Percentiles rank a stretch among this genome's conserved stretches.
Evolutionary conservation across 2,329 filamentous ascomycete species (phyloP).

Genomic region (Septoria linicola): DNA sequence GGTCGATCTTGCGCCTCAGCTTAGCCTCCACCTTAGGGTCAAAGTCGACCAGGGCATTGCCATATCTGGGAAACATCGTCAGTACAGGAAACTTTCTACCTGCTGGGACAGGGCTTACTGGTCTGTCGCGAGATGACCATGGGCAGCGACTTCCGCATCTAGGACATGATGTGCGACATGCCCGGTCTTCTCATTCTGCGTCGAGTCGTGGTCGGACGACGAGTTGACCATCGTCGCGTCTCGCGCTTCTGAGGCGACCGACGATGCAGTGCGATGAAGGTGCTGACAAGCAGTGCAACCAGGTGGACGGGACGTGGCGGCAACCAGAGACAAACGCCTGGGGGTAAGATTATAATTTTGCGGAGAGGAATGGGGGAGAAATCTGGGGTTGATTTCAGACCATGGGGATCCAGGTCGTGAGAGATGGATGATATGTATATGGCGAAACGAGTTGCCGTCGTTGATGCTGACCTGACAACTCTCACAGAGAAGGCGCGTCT

Average conservation of each 20-base stretch:
- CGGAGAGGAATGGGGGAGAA: neutral
- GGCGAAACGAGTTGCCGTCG: conserved; percentile 1
- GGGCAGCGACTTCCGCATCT: neutral
- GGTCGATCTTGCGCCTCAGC: conserved; percentile 64
- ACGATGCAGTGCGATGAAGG: neutral
- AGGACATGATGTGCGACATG: conserved; percentile 2
- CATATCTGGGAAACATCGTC: conserved; percentile 42
- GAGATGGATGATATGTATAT: neutral
- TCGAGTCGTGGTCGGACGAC: conserved; percentile 12
- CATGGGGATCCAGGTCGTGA: neutral
- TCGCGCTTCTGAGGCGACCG: neutral
- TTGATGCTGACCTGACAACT: too few species aligned
- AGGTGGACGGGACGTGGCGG: too few species aligned
- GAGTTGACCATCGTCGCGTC: neutral
- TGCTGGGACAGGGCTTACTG: conserved; percentile 8
- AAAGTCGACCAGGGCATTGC: conserved; percentile 53
- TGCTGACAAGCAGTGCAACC: too few species aligned
- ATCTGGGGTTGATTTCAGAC: conserved; percentile 1
- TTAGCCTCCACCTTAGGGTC: conserved; percentile 58
- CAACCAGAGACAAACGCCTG: too few species aligned
- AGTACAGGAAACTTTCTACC: neutral
- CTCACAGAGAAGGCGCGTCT: too few species aligned
- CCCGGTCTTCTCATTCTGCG: conserved; percentile 3
- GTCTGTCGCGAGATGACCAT: conserved; percentile 12
- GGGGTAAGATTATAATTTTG: too few species aligned